A percentile compares a stretch with the other conserved stretches of the same genome.
Conservation (phyloP, 192 early-diverging fungal species). For the Podila horticola region DNA sequence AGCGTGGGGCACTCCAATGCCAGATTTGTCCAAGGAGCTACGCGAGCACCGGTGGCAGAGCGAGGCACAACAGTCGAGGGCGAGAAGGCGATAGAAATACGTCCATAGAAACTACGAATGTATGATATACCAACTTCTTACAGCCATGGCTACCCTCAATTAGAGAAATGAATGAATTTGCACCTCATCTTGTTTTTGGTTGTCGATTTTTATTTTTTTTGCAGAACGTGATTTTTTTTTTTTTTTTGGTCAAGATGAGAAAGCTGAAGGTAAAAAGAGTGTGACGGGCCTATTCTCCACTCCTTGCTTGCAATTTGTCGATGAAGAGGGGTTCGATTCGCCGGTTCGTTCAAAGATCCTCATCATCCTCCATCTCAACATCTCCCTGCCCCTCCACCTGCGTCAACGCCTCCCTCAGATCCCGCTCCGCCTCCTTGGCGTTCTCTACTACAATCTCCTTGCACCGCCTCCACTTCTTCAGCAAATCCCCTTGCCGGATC, state of each 20-base stretch:
- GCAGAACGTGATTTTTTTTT: too few species aligned
- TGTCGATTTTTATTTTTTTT: too few species aligned
- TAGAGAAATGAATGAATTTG: too few species aligned
- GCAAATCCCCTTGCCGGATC: conserved; percentile 18
- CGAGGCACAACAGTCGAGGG: conserved; percentile 53
- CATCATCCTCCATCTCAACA: conserved; percentile 19
- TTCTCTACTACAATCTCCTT: conserved; percentile 33
- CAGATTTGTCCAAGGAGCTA: conserved; percentile 72
- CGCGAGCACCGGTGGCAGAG: conserved; percentile 68
- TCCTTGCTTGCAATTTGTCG: too few species aligned
- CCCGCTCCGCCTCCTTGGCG: conserved; percentile 4
- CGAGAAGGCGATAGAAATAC: conserved; percentile 38
- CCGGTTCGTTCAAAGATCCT: conserved; percentile 1
- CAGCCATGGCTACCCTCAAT: too few species aligned
- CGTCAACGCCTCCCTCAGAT: not conserved
- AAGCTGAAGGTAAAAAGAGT: too few species aligned
- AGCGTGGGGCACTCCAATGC: conserved; percentile 74
- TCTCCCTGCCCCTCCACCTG: not conserved
- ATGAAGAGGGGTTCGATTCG: too few species aligned
- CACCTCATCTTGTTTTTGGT: too few species aligned
- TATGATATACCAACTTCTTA: too few species aligned
- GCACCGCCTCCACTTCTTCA: conserved; percentile 26
- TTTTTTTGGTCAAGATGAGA: too few species aligned
- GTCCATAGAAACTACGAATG: too few species aligned
- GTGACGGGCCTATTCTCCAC: too few species aligned